phyloP scores from a whole-genome alignment of 176 grass and related monocot genomes.

The Musa acuminata region DNA sequence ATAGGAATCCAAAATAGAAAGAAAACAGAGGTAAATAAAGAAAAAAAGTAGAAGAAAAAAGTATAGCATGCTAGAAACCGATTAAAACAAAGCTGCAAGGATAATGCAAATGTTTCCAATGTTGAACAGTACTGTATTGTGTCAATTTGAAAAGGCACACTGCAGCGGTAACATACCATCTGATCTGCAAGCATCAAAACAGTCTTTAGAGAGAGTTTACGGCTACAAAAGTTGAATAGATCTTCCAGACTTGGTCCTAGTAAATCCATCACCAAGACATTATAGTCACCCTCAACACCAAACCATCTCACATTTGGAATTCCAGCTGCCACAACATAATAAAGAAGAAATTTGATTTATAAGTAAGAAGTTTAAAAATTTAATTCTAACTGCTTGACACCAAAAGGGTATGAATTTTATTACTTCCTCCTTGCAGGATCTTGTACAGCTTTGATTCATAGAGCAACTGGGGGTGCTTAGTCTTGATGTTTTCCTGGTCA shows the following conservation, averaged over 20 bases:
- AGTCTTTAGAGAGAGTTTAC: constrained; percentile 94
- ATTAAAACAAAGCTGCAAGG: too few species aligned
- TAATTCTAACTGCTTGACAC: constrained; percentile 13
- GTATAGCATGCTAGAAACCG: too few species aligned
- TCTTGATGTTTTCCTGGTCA: constrained; percentile 90
- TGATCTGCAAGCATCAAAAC: constrained; percentile 99
- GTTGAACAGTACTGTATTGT: background rate
- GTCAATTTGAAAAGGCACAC: background rate
- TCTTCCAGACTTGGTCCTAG: constrained; percentile 92
- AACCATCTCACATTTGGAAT: constrained; percentile 91
- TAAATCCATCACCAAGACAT: constrained; percentile 97
- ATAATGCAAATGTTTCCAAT: background rate
- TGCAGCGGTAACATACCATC: constrained; percentile 44
- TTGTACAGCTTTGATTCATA: constrained; percentile 97
- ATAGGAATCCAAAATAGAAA: too few species aligned
- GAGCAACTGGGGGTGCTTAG: constrained; percentile 92
- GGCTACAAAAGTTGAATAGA: constrained; percentile 96
- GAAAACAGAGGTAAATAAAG: too few species aligned
- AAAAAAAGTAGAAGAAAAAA: too few species aligned
- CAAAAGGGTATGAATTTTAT: constrained; percentile 11
- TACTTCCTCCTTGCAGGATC: constrained; percentile 98
- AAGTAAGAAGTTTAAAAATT: too few species aligned
- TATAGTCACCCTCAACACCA: constrained; percentile 93
- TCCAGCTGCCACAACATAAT: constrained; percentile 51
- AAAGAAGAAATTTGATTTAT: constrained; percentile 10